Evolutionary conservation across 495 filamentous ascomycete genomes (phyloP).

Genomic region (Friedmanniomyces endolithicus): DNA sequence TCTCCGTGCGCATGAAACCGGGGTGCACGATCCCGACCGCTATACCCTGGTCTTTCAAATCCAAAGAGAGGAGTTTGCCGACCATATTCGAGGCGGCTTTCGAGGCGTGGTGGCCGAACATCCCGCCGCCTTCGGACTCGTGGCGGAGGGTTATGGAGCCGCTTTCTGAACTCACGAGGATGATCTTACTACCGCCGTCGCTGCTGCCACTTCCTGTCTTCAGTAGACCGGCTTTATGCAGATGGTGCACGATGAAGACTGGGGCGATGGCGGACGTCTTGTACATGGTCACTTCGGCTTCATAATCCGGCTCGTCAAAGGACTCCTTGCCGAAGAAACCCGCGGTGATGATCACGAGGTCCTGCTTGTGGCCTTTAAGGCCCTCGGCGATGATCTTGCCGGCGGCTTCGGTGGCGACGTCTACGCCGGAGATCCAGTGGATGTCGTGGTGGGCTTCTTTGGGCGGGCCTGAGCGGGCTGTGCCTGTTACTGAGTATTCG

Average conservation of each 20-base stretch:
- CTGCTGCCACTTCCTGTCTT: slow-evolving; percentile 27
- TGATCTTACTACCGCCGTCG: slow-evolving; percentile 44
- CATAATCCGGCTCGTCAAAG: slow-evolving; percentile 50
- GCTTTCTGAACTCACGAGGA: slow-evolving; percentile 55
- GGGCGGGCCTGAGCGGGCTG: slow-evolving; percentile 32
- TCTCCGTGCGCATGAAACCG: slow-evolving; percentile 64
- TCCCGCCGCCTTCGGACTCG: slow-evolving; percentile 55
- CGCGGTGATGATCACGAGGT: slow-evolving; percentile 51
- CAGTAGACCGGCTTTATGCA: slow-evolving; percentile 43
- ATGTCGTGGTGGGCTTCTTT: slow-evolving; percentile 17
- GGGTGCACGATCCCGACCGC: slow-evolving; percentile 58
- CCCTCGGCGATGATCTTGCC: slow-evolving; percentile 23
- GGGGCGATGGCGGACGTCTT: slow-evolving; percentile 55
- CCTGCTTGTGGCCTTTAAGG: slow-evolving; percentile 33
- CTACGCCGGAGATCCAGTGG: slow-evolving; percentile 33
- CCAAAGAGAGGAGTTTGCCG: slow-evolving; percentile 54
- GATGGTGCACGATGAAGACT: slow-evolving; percentile 50
- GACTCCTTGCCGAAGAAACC: slow-evolving; percentile 57
- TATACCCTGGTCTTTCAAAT: slow-evolving; percentile 50
- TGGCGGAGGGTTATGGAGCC: slow-evolving; percentile 57
- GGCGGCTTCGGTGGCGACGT: slow-evolving; percentile 28
- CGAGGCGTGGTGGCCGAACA: slow-evolving; percentile 60
- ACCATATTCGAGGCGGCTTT: slow-evolving; percentile 68
- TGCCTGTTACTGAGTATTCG: slow-evolving; percentile 44
- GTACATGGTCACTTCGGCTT: slow-evolving; percentile 58